Base-by-base conservation (phyloP, 1,284 basidiomycete genomes). In the Fomes fomentarius region DNA sequence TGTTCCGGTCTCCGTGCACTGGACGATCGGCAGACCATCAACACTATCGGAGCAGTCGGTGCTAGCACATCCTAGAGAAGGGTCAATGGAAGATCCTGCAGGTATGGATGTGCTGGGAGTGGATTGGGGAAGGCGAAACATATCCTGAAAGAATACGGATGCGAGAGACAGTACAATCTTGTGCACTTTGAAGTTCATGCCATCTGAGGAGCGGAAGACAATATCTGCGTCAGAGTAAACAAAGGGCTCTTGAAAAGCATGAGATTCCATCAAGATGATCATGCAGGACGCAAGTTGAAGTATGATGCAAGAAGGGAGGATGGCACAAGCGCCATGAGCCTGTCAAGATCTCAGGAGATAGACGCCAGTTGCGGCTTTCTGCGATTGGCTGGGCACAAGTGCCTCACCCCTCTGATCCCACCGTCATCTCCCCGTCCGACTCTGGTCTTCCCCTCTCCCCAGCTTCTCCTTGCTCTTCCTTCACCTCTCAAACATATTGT, bases 91-190 rank as follows among this genome's bases (percentile, higher is more conserved):
- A n/a, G n/a, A n/a, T n/a, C n/a, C n/a, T 30, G 28, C 28, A 30
- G 28, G 7, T 19, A 10, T 15, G 21, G 19, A 2, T 3, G 15
- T 5, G 17, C 10, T 5, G 28, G 6, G 28, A 7, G 28, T 10
- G 42, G 62, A 49, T 11, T 56, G 66, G 6, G 71, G 67, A 41
- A 76, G 54, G 10, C 63, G 56, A 51, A 77, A 70, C 74, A 78
- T 74, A 21, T 64, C 61, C 24, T 66, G 55, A 57, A 80, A 78
- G 49, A 76, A 14, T 22, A 62, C 55, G 6, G 78, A 79, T 5
- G 77, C 72, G 24, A 77, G 69, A 9, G 74, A 70, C n/a, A 79
- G 66, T 30, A 78, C 59, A 25, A 64, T 57, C 11, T 67, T 68
- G 50, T 71, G 58, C 4, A 74, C 66, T 14, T 60, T 63, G 52